Conservation (phyloP, 306 rosid species). For the Prunus padus region DNA sequence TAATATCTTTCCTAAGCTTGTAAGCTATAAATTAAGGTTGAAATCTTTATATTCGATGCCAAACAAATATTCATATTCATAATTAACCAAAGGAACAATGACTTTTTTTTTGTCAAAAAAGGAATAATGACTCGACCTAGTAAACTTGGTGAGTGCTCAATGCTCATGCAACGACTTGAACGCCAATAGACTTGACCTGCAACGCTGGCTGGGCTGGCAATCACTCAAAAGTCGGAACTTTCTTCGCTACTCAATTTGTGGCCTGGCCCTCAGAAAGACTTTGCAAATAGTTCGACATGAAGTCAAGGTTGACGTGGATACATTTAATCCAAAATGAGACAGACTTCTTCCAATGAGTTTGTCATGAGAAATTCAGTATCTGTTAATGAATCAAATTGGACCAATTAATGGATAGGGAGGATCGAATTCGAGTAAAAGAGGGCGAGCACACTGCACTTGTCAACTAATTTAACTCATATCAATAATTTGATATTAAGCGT, state of each 20-base stretch:
- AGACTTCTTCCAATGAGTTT: not conserved
- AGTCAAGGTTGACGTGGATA: not conserved
- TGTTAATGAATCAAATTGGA: not conserved
- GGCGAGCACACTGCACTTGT: too few species aligned
- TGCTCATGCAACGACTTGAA: not conserved
- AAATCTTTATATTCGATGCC: not conserved
- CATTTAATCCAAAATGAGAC: not conserved
- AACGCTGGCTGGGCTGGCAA: conserved; percentile 6
- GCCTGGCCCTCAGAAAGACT: not conserved
- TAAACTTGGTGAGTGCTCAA: not conserved
- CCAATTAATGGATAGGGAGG: too few species aligned
- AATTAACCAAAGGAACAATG: not conserved
- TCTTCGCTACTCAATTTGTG: not conserved
- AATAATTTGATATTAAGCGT: too few species aligned
- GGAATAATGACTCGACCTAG: not conserved
- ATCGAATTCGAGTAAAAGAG: too few species aligned
- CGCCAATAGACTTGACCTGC: not conserved
- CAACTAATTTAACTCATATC: too few species aligned
- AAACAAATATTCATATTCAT: not conserved
- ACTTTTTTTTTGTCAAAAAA: not conserved
- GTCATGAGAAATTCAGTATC: not conserved
- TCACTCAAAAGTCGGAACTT: not conserved
- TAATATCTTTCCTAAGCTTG: not conserved
- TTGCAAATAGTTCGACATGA: not conserved
- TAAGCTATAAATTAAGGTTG: not conserved